Evolutionary conservation across 768 basidiomycete genomes (phyloP).

Genomic region (Termitomyces sp.): DNA sequence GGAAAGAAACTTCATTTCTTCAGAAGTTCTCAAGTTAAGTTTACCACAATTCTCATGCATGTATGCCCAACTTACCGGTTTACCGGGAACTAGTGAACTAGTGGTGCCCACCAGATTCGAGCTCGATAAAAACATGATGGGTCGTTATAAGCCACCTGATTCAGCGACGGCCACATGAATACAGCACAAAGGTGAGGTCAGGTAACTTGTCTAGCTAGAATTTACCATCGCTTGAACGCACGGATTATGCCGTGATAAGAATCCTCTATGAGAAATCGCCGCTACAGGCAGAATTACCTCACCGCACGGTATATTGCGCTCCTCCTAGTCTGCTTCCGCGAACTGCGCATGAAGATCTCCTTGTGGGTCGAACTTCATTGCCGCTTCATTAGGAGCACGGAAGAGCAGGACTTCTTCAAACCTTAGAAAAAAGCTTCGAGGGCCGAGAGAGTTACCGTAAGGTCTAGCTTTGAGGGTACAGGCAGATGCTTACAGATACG

Average conservation of each 20-base stretch:
- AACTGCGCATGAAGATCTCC: slow-evolving; percentile 7
- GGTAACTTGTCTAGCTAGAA: not conserved
- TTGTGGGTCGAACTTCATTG: slow-evolving; percentile 1
- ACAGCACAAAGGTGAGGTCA: not conserved
- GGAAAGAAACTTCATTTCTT: not conserved
- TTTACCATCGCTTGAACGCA: not conserved
- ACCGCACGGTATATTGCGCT: not conserved
- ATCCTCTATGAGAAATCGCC: not conserved
- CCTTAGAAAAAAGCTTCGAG: slow-evolving; percentile 1
- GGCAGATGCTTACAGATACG: not conserved
- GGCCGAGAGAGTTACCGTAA: not conserved
- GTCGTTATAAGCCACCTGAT: not conserved
- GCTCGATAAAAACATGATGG: not conserved
- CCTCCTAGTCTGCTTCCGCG: not conserved
- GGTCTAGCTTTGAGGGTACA: not conserved
- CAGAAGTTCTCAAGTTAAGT: not conserved
- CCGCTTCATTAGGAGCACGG: slow-evolving; percentile 10
- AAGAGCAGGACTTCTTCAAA: not conserved
- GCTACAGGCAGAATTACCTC: not conserved
- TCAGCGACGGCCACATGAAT: not conserved
- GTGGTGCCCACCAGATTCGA: too few relatives aligned
- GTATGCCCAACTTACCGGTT: not conserved
- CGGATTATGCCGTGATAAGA: not conserved
- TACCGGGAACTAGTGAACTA: not conserved
- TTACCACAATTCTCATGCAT: not conserved